A percentile compares a stretch with the other conserved stretches of the same genome.
These are phyloP conservation scores for Yamagishiella unicocca DNA, from an alignment of 139 green algal species.

Conservation along the genomic window DNA sequence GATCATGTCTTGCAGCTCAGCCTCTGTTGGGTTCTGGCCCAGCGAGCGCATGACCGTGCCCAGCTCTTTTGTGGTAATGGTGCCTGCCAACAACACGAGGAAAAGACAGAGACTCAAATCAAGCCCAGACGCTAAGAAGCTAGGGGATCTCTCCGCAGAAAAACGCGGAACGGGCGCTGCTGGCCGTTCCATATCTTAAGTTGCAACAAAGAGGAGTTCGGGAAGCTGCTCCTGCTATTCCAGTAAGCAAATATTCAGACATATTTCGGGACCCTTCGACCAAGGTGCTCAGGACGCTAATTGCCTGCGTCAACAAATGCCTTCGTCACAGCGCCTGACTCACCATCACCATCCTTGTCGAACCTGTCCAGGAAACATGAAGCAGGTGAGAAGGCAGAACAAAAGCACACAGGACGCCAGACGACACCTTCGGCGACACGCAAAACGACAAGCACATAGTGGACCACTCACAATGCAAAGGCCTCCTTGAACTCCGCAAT, in stretches of 20 bases:
- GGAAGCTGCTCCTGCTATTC: no score
- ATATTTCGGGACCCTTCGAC: no score
- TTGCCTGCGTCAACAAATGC: no score
- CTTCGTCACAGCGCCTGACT: no score
- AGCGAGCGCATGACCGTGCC: slow-evolving; percentile 99
- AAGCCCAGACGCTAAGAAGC: neutral
- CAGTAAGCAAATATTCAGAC: no score
- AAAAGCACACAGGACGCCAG: neutral
- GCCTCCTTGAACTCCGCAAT: slow-evolving; percentile 70
- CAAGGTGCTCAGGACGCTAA: no score
- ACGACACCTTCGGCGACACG: no score
- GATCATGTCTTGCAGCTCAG: slow-evolving; percentile 99
- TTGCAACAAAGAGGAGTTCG: no score
- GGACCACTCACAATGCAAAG: slow-evolving; percentile 22
- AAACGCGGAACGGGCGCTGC: no score
- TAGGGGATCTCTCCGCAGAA: neutral
- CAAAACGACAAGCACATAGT: neutral
- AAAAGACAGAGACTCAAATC: neutral
- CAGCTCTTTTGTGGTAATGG: slow-evolving; percentile 98
- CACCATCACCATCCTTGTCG: slow-evolving; percentile 95
- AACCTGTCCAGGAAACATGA: slow-evolving; percentile 86
- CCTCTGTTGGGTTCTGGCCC: slow-evolving; percentile 99
- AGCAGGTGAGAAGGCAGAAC: neutral
- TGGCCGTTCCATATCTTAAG: no score
- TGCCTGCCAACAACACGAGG: slow-evolving; percentile 70